Conservation (phyloP, 495 filamentous ascomycete genomes). For the Neurospora sublineolata region DNA sequence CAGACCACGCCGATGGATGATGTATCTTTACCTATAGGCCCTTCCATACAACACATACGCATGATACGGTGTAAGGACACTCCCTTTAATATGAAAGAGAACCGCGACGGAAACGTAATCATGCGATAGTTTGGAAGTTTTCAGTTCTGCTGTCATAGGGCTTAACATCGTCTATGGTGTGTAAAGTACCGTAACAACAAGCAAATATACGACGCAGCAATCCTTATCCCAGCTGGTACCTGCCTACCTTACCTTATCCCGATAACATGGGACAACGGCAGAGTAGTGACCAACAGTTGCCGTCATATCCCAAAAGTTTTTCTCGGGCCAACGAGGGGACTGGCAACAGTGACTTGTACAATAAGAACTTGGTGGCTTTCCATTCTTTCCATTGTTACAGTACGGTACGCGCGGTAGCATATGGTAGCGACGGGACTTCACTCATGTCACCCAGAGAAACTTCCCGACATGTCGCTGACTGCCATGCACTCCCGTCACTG, state of each 20-base stretch:
- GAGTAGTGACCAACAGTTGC: not conserved
- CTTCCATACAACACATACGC: not conserved
- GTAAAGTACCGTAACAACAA: not conserved
- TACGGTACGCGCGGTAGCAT: not conserved
- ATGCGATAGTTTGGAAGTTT: not conserved
- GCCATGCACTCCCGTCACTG: not conserved
- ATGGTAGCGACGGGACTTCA: not conserved
- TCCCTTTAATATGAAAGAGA: not conserved
- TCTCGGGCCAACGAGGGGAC: not conserved
- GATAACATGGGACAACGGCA: not conserved
- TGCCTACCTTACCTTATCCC: not conserved
- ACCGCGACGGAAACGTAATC: not conserved
- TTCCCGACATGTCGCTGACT: not conserved
- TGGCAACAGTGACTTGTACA: not conserved
- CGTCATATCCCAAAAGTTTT: not conserved
- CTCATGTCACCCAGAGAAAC: not conserved
- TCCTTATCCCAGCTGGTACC: not conserved
- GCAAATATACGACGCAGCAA: not conserved
- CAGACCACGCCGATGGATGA: not conserved
- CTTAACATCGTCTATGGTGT: not conserved
- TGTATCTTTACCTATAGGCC: not conserved
- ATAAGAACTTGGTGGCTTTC: not conserved
- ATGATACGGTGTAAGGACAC: not conserved
- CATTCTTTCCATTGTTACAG: not conserved
- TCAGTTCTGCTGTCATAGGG: not conserved